Base-by-base conservation (phyloP, 257 asterid species). In the Haberlea rhodopensis region DNA sequence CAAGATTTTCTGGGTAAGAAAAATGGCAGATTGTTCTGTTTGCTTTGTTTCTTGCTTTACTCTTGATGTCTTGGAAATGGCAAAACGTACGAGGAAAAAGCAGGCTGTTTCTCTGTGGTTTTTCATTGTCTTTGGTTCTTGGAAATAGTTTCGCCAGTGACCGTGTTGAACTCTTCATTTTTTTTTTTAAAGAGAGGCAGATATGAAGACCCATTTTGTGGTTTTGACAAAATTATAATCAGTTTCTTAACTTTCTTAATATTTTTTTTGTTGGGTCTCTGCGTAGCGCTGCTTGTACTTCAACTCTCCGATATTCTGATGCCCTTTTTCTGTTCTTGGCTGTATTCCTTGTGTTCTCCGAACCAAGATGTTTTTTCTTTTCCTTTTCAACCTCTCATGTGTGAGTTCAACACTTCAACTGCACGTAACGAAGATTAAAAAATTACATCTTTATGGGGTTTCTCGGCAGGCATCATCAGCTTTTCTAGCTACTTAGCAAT, bases 291-390 rank as follows among this genome's bases (percentile, higher is more conserved):
- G 58, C 21, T 7, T 63, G 49, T 32, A 32, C 4, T 32, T 32
- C 6, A 2, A 8, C 7, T 32, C 8, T 40, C 49, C 6, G 2
- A 5, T 4, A 40, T 15, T 62, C 54, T 37, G 56, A 8, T 43
- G 48, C 60, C 31, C 15, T 65, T 58, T 68, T 60, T 65, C 49
- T 48, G 49, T 46, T 68, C 62, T 29, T 37, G 18, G 43, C 67
- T 62, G 20, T 68, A 34, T 71, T 71, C 56, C 40, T 64, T 66
- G 70, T 66, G 53, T 53, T 21, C 63, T 27, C 3, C 62, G 27
- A 31, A 40, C 48, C 6, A 40, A 3, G 1, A 3, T 40, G n/a
- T 18, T 15, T 40, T 37, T 40, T 40, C 48, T 40, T 40, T 40
- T 15, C 18, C n/a, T 3, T 37, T 37, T 37, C n/a, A 16, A 16